These are phyloP conservation scores for Lachnum nothofagi DNA, from an alignment of 2,329 filamentous ascomycete genomes.

Conservation along the genomic window DNA sequence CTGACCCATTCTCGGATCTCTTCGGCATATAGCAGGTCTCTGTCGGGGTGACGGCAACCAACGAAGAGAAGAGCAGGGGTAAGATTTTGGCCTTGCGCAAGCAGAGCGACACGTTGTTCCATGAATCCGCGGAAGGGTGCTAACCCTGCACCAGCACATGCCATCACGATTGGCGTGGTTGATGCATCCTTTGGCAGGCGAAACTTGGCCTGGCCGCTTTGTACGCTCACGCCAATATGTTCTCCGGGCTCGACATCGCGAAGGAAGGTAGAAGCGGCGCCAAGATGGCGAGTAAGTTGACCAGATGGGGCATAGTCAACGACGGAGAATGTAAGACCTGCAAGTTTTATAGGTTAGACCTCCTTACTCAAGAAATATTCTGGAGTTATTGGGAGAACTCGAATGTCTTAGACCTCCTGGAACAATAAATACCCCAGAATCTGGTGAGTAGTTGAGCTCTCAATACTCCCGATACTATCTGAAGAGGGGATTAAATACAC, in stretches of 20 bases:
- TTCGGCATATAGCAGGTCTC: constrained; percentile 21
- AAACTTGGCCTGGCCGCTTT: constrained; percentile 35
- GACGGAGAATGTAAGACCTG: constrained; percentile 62
- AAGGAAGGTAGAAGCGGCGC: constrained; percentile 46
- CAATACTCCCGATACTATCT: too few relatives aligned
- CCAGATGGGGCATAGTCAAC: constrained; percentile 41
- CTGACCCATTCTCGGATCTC: constrained; percentile 25
- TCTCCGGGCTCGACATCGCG: constrained; percentile 36
- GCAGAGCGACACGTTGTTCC: constrained; percentile 43
- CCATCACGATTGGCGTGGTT: constrained; percentile 32
- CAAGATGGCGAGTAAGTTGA: constrained; percentile 43
- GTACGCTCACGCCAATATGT: constrained; percentile 36
- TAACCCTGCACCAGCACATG: constrained; percentile 37
- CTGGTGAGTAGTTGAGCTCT: too few relatives aligned
- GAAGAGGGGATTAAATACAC: too few relatives aligned
- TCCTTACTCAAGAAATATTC: too few relatives aligned
- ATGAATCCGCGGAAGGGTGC: constrained; percentile 47
- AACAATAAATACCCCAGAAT: too few relatives aligned
- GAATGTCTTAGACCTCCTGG: too few relatives aligned
- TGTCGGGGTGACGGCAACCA: constrained; percentile 23
- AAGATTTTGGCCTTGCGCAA: constrained; percentile 33
- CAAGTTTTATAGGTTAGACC: too few relatives aligned
- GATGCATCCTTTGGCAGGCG: constrained; percentile 23
- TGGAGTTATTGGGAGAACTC: too few relatives aligned
- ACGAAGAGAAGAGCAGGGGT: constrained; percentile 28